Evolutionary conservation across 2,329 filamentous ascomycete species (phyloP).

Genomic region (Aspergillus phoenicis): DNA sequence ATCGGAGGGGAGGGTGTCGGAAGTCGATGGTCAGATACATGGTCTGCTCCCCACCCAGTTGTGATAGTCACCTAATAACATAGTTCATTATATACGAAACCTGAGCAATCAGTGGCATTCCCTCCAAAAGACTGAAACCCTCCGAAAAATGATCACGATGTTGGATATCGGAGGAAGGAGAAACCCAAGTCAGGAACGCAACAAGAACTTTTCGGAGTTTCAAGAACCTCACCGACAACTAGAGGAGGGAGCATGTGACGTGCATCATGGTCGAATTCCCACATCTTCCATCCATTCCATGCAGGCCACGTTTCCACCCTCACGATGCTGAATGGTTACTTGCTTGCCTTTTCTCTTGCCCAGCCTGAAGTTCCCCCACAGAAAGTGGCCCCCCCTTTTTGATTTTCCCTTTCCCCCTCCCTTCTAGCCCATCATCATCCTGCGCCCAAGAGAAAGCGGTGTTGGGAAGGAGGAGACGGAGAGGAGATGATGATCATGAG

Average conservation of each 20-base stretch:
- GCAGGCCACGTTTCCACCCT: background rate
- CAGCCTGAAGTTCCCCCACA: background rate
- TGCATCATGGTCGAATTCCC: background rate
- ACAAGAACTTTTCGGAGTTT: background rate
- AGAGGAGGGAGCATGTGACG: background rate
- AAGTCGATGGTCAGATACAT: background rate
- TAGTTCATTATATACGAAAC: background rate
- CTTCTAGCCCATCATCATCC: background rate
- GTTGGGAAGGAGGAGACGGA: background rate
- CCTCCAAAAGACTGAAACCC: background rate
- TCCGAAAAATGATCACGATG: background rate
- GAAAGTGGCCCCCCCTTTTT: background rate
- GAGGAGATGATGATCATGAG: background rate
- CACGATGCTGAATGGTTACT: background rate
- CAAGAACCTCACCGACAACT: background rate
- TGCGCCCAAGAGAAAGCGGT: background rate
- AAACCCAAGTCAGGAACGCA: background rate
- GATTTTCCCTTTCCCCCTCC: background rate
- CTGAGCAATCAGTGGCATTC: background rate
- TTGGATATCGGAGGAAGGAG: background rate
- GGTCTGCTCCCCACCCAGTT: too few species aligned
- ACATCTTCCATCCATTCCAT: background rate
- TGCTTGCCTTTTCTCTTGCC: background rate
- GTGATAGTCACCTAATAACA: too few species aligned
- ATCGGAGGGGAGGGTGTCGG: background rate